Percentiles rank a stretch among this genome's conserved stretches.
These are phyloP conservation scores for Aspergillus felis DNA, from an alignment of 2,329 filamentous ascomycete genomes.

Conservation along the genomic window DNA sequence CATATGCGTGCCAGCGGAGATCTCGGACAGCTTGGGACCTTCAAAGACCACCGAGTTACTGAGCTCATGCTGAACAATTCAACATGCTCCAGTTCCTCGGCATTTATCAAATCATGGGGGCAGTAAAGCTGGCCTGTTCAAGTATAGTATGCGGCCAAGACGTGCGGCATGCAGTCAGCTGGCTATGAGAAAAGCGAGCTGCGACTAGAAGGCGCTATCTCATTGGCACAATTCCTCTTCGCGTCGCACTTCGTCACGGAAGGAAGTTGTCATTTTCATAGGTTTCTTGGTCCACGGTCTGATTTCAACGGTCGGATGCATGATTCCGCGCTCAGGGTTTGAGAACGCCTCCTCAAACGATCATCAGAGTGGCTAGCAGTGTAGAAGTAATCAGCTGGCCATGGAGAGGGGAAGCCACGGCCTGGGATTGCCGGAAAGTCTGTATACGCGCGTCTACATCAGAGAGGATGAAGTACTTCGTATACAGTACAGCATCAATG, in stretches of 20 bases:
- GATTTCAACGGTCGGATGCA: not conserved
- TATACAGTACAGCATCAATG: not conserved
- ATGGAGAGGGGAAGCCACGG: not conserved
- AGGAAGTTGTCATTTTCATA: too few species aligned
- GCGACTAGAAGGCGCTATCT: not conserved
- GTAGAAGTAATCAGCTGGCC: not conserved
- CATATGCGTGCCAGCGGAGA: conserved; percentile 6
- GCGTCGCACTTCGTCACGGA: not conserved
- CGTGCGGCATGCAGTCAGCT: not conserved
- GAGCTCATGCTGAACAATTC: not conserved
- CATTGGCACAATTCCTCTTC: not conserved
- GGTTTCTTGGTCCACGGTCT: not conserved
- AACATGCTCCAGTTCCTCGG: not conserved
- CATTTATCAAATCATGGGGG: not conserved
- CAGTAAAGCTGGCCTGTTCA: not conserved
- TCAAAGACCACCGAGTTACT: not conserved
- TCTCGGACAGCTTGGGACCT: not conserved
- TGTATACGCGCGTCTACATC: not conserved
- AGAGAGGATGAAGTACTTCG: not conserved
- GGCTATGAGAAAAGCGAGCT: too few species aligned
- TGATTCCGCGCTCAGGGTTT: not conserved
- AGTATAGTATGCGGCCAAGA: not conserved
- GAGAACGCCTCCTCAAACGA: not conserved
- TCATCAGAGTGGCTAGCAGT: not conserved
- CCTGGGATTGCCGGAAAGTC: not conserved